phyloP scores from a whole-genome alignment of 768 basidiomycete genomes.

The Russula sp. region DNA sequence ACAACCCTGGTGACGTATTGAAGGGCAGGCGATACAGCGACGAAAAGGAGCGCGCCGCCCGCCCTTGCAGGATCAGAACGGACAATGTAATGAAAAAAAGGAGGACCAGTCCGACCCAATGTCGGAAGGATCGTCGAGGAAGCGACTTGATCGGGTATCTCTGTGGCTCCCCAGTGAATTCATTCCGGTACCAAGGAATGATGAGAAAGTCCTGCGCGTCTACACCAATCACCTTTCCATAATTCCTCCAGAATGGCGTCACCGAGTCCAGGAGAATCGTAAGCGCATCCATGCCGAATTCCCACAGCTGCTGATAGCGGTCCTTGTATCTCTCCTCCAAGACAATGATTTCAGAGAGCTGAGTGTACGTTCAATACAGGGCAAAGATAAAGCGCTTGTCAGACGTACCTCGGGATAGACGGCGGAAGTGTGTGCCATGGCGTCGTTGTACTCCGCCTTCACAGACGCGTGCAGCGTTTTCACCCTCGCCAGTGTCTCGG shows the following conservation, averaged over 20 bases:
- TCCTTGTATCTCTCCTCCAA: conserved; percentile 76
- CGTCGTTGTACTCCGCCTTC: conserved; percentile 60
- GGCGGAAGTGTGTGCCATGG: conserved; percentile 62
- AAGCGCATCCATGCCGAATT: conserved; percentile 70
- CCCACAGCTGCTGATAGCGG: conserved; percentile 77
- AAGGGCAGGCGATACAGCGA: conserved; percentile 49
- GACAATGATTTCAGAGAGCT: conserved; percentile 67
- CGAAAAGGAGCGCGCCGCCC: conserved; percentile 51
- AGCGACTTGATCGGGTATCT: conserved; percentile 53
- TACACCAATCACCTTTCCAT: conserved; percentile 75
- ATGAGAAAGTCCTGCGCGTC: conserved; percentile 78
- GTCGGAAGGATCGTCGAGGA: conserved; percentile 57
- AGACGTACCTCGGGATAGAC: conserved; percentile 67
- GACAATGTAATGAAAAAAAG: conserved; percentile 46
- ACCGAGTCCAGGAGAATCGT: conserved; percentile 72
- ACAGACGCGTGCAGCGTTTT: conserved; percentile 49
- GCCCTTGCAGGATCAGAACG: conserved; percentile 49
- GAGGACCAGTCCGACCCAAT: conserved; percentile 58
- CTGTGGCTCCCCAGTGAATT: conserved; percentile 73
- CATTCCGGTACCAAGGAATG: conserved; percentile 76
- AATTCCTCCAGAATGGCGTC: conserved; percentile 75
- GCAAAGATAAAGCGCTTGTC: background rate
- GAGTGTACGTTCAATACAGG: conserved; percentile 7
- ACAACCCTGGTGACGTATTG: conserved; percentile 54
- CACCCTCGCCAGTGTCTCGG: conserved; percentile 44